Conservation (phyloP, 306 rosid genomes). For the Prunus campanulata region DNA sequence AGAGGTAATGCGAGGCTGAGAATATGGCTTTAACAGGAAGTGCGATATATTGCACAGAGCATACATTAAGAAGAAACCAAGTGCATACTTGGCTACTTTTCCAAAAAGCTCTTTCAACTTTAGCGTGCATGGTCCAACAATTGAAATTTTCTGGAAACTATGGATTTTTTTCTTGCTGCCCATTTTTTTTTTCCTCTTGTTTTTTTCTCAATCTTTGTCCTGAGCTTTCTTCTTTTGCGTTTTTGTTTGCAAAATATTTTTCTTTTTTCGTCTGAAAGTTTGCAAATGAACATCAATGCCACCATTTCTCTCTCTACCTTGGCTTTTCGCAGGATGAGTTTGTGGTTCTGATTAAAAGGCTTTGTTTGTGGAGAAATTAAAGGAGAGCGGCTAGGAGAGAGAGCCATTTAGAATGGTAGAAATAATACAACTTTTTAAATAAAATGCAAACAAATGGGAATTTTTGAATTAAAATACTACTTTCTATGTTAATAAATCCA, state of each 20-base stretch:
- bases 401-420: conserved; percentile 13
- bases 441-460: neutral
- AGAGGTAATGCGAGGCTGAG: conserved; percentile 72
- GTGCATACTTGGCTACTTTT: conserved; percentile 33
- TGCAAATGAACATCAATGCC: conserved; percentile 1
- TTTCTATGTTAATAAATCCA: too few relatives aligned
- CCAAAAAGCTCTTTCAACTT: conserved; percentile 40
- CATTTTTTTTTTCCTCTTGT: neutral
- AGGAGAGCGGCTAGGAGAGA: conserved; percentile 42
- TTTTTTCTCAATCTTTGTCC: neutral
- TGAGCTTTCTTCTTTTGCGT: neutral
- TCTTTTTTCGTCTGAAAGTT: conserved; percentile 3
- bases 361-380: conserved; percentile 55
- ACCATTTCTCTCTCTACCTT: conserved; percentile 30
- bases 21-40: conserved; percentile 50
- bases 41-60: conserved; percentile 62
- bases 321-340: conserved; percentile 19
- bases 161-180: neutral
- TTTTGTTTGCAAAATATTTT: neutral
- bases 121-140: conserved; percentile 40
- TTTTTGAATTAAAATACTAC: neutral
- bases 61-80: conserved; percentile 64
- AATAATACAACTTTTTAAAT: too few relatives aligned
- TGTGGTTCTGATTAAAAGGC: conserved; percentile 50
- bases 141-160: conserved; percentile 9